A percentile compares a stretch with the other conserved stretches of the same genome.
phyloP scores from a whole-genome alignment of 768 basidiomycete genomes.

The Mycena metata region DNA sequence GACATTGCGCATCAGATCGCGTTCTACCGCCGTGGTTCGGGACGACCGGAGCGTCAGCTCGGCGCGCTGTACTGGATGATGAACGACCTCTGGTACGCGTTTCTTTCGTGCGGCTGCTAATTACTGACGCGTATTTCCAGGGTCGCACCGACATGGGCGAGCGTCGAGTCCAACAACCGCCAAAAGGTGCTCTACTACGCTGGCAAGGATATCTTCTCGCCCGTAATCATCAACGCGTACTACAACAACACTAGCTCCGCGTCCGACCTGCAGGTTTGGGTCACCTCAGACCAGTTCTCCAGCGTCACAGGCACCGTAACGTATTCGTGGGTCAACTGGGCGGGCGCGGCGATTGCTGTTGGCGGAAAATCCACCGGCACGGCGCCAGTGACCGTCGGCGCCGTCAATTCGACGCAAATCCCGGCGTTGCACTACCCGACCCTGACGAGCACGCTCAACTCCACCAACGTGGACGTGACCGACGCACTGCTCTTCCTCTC shows the following conservation, averaged over 20 bases:
- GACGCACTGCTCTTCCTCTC: conserved; percentile 21
- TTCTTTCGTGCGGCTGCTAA: not conserved
- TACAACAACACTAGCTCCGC: conserved; percentile 18
- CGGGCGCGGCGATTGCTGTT: conserved; percentile 4
- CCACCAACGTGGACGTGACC: not conserved
- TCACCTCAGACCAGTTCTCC: conserved; percentile 24
- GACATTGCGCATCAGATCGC: conserved; percentile 32
- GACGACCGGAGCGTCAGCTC: conserved; percentile 23
- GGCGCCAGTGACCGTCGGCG: not conserved
- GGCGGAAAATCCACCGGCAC: not conserved
- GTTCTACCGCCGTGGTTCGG: conserved; percentile 32
- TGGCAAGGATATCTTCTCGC: conserved; percentile 28
- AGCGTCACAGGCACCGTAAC: conserved; percentile 1
- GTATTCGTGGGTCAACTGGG: conserved; percentile 25
- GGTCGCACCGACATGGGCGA: conserved; percentile 30
- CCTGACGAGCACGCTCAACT: conserved; percentile 4
- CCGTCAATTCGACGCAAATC: conserved; percentile 12
- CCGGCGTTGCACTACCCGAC: not conserved
- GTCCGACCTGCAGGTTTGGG: conserved; percentile 28
- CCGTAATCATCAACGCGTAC: conserved; percentile 30
- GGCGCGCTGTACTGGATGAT: conserved; percentile 34
- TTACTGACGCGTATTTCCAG: conserved; percentile 6
- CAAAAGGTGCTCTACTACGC: conserved; percentile 34
- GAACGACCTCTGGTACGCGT: conserved; percentile 26
- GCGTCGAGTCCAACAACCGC: conserved; percentile 29